phyloP scores from a whole-genome alignment of 176 grass and related monocot genomes.

The Cocos nucifera region DNA sequence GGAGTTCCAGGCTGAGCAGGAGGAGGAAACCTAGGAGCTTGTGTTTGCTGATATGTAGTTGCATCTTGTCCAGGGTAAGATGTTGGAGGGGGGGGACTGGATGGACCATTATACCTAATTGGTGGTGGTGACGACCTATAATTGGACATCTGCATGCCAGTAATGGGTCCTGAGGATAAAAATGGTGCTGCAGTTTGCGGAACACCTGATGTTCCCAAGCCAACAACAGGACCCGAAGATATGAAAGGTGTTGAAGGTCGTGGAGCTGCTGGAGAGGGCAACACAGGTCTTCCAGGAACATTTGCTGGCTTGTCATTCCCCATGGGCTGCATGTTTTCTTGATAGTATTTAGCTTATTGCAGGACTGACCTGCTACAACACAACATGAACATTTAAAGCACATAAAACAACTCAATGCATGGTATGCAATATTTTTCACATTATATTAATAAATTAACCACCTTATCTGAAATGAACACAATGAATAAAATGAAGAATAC shows the following conservation, averaged over 20 bases:
- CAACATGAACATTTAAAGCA: too few relatives aligned
- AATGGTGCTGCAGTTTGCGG: conserved; percentile 3
- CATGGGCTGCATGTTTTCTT: conserved; percentile 25
- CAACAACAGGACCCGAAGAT: conserved; percentile 9
- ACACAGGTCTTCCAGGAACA: conserved; percentile 27
- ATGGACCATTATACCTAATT: conserved; percentile 14
- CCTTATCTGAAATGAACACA: too few relatives aligned
- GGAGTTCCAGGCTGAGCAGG: neutral
- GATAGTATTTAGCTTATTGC: too few relatives aligned
- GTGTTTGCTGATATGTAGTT: conserved; percentile 5
- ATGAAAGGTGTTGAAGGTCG: conserved; percentile 16
- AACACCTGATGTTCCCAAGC: conserved; percentile 3
- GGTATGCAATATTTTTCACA: too few relatives aligned
- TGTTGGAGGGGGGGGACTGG: conserved; percentile 3
- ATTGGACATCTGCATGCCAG: conserved; percentile 26
- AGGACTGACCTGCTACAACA: too few relatives aligned
- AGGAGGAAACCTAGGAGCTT: conserved; percentile 13
- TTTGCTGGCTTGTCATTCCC: conserved; percentile 32
- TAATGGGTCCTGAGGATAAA: neutral
- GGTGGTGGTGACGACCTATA: neutral
- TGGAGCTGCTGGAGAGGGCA: conserved; percentile 26
- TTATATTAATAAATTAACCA: too few relatives aligned
- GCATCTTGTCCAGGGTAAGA: neutral
- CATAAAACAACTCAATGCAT: too few relatives aligned
- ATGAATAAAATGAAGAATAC: too few relatives aligned